Evolutionary conservation across 768 basidiomycete genomes (phyloP).

Genomic region (Calocybe gangraenosa): DNA sequence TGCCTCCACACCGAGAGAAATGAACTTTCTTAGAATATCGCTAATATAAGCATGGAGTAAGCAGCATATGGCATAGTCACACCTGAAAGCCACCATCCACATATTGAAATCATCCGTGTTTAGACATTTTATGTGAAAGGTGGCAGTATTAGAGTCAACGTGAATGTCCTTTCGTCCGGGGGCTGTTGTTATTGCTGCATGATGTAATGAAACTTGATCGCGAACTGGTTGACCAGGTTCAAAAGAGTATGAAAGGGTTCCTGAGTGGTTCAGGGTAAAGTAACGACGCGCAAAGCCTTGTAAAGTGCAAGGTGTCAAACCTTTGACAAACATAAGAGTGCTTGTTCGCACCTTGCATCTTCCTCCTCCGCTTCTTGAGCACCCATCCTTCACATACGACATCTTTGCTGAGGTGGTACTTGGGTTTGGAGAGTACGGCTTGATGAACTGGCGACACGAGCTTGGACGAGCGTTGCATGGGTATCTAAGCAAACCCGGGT

Average conservation of each 20-base stretch:
- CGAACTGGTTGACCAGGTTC: slow-evolving; percentile 68
- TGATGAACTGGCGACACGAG: slow-evolving; percentile 5
- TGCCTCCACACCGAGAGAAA: slow-evolving; percentile 43
- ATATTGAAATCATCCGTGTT: slow-evolving; percentile 61
- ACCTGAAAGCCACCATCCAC: slow-evolving; percentile 80
- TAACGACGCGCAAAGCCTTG: slow-evolving; percentile 83
- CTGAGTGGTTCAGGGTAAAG: slow-evolving; percentile 65
- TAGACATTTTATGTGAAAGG: slow-evolving; percentile 82
- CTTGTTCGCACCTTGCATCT: slow-evolving; percentile 66
- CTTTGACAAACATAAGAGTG: background rate
- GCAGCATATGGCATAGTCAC: slow-evolving; percentile 14
- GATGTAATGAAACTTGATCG: slow-evolving; percentile 61
- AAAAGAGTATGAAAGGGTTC: slow-evolving; percentile 71
- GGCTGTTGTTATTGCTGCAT: slow-evolving; percentile 75
- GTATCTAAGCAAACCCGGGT: slow-evolving; percentile 2
- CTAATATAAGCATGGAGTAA: slow-evolving; percentile 2
- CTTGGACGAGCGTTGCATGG: background rate
- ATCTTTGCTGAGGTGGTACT: slow-evolving; percentile 10
- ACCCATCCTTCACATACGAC: slow-evolving; percentile 72
- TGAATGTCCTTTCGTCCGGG: slow-evolving; percentile 77
- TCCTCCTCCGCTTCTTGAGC: slow-evolving; percentile 83
- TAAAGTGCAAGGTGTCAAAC: slow-evolving; percentile 1
- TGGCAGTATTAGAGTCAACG: slow-evolving; percentile 69
- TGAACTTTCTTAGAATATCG: slow-evolving; percentile 51
- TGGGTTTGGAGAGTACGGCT: background rate